Conservation (phyloP, 2,329 filamentous ascomycete species). For the Neodidymelliopsis sp. region DNA sequence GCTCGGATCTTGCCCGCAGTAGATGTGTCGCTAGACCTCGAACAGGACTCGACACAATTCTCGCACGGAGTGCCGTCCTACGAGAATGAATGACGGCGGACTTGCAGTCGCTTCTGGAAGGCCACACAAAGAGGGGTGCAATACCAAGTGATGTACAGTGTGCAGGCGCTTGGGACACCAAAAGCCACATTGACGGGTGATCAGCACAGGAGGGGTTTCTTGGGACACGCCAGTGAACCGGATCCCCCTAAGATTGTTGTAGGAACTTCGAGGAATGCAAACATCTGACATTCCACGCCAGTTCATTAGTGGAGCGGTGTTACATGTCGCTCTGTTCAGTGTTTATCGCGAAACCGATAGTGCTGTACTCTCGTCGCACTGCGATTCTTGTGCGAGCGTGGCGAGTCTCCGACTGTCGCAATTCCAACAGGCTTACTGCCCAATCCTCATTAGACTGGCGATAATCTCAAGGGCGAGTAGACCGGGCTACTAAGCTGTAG, state of each 20-base stretch:
- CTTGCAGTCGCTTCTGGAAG: conserved; percentile 36
- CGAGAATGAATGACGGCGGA: conserved; percentile 2
- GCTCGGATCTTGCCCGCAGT: neutral
- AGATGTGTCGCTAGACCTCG: conserved; percentile 28
- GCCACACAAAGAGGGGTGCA: conserved; percentile 26
- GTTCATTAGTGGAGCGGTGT: conserved; percentile 26
- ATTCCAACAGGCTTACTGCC: neutral
- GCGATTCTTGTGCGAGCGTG: conserved; percentile 16
- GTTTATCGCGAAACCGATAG: conserved; percentile 32
- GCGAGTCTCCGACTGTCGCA: conserved; percentile 11
- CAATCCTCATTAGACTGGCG: neutral
- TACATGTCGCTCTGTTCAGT: conserved; percentile 27
- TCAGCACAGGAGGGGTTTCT: conserved; percentile 38
- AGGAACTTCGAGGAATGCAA: conserved; percentile 15
- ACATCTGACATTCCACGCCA: conserved; percentile 24
- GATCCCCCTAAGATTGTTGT: conserved; percentile 26
- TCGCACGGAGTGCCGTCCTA: neutral
- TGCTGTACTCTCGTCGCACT: conserved; percentile 29
- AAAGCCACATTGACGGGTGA: conserved; percentile 49
- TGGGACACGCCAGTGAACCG: conserved; percentile 40
- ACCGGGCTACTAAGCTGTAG: neutral
- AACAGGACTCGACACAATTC: conserved; percentile 9
- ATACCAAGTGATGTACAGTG: conserved; percentile 22
- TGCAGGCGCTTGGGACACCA: conserved; percentile 34
- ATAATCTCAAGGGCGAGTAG: conserved; percentile 1